Evolutionary conservation across 2,329 filamentous ascomycete species (phyloP).

Genomic region (Bimuria novae-zelandiae): DNA sequence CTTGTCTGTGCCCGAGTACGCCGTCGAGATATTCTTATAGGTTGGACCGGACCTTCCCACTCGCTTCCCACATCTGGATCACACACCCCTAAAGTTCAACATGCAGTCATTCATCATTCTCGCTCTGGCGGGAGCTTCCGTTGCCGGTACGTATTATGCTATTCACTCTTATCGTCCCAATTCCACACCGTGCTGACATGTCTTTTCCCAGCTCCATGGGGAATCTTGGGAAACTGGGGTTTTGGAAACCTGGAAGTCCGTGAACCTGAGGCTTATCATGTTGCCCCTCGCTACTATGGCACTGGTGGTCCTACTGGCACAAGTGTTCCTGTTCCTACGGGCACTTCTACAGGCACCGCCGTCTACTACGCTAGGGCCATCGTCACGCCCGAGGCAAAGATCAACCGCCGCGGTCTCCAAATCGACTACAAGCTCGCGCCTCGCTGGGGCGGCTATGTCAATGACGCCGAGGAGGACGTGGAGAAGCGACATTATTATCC

Average conservation of each 20-base stretch:
- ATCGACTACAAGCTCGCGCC: conserved; percentile 16
- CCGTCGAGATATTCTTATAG: conserved; percentile 18
- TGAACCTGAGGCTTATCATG: no score
- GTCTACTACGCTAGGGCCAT: not conserved
- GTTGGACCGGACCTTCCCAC: conserved; percentile 18
- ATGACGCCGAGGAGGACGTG: no score
- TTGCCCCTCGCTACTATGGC: no score
- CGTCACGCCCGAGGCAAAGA: not conserved
- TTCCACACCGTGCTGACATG: conserved; percentile 7
- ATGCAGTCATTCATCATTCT: conserved; percentile 31
- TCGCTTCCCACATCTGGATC: not conserved
- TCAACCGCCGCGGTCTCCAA: conserved; percentile 4
- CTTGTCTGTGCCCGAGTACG: conserved; percentile 9
- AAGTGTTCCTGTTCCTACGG: conserved; percentile 1
- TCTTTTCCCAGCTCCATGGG: conserved; percentile 11
- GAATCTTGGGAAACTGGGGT: conserved; percentile 7
- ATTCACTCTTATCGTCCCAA: not conserved
- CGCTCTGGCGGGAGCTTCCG: conserved; percentile 27
- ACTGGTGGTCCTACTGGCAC: no score
- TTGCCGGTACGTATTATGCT: conserved; percentile 18
- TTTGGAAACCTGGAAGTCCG: no score
- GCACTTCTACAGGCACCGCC: not conserved
- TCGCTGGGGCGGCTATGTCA: no score
- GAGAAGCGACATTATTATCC: no score
- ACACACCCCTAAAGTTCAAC: conserved; percentile 4